Base-by-base conservation (phyloP, 208 protist species). In the Acanthamoeba lenticulata region DNA sequence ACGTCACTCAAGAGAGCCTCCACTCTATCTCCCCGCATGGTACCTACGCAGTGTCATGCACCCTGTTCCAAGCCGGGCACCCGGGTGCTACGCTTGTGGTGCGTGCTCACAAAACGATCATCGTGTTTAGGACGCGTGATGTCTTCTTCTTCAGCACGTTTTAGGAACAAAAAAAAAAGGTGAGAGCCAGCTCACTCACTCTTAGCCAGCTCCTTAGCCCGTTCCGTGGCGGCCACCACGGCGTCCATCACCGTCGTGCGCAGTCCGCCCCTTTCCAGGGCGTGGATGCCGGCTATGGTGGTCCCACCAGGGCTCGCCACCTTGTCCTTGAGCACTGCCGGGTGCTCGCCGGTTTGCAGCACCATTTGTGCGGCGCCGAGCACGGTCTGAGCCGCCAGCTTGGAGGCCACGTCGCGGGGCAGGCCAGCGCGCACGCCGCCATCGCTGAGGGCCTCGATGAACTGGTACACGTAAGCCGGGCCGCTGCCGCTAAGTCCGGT, bases 371-470 rank as follows among this genome's bases (percentile, higher is more conserved):
- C 97, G n/a, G 98, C 96, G 36, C 98, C 98, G 42, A 95, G 94
- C 4, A 99, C 98, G 2, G 98, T 98, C 90, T 99, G 98, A 0
- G 97, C 97, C 13, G 98, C 99, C 79, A 99, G 97, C 72, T 97
- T 95, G 60, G 97, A 95, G 15, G 98, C 97, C 52, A 97, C 97
- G 15, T 96, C 94, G 21, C 99, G 97, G 0, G 97, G 96, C 38
- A 99, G 93, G 0, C 99, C 99, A 3, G 96, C 96, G 15, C 95
- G 95, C 19, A 99, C 99, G 49, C 98, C 99, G 27, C 98, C 99
- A 79, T 99, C 99, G n/a, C 97, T 97, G 45, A 99, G 95, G 1
- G 98, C 99, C 94, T 99, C 99, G 89, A 99, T 98, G 92, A 99
- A 98, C 94, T 98, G 95, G 94, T 98, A 99, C 1, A 98, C 98